Evolutionary conservation across 257 asterid species (phyloP).

Genomic region (Solanum gracilifrons): DNA sequence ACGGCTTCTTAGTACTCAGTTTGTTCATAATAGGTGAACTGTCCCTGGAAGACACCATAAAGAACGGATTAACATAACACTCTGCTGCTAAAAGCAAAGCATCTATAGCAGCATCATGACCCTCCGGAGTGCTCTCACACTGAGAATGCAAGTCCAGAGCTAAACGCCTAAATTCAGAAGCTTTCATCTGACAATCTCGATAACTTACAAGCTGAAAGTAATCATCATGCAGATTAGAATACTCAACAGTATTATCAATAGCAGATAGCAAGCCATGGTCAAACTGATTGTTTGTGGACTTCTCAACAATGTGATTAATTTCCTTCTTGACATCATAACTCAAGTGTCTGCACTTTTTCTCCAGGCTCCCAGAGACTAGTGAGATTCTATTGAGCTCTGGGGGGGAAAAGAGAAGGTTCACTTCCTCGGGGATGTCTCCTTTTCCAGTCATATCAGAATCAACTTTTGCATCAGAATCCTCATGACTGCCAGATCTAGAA

Average conservation of each 20-base stretch:
- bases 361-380: conserved; percentile 44
- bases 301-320: conserved; percentile 16
- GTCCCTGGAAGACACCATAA: conserved; percentile 48
- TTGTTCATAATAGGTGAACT: conserved; percentile 24
- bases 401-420: conserved; percentile 78
- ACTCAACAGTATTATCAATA: conserved; percentile 31
- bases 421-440: conserved; percentile 64
- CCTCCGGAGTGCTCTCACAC: conserved; percentile 49
- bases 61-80: conserved; percentile 82
- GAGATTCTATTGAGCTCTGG: conserved; percentile 56
- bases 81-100: conserved; percentile 95
- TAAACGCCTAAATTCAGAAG: conserved; percentile 85
- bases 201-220: conserved; percentile 67
- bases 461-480: conserved; percentile 46
- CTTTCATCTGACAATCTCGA: conserved; percentile 77
- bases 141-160: conserved; percentile 72
- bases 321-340: conserved; percentile 27
- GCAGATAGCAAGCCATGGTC: conserved; percentile 10
- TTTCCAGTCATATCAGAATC: conserved; percentile 30
- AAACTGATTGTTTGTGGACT: conserved; percentile 19
- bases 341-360: conserved; percentile 28
- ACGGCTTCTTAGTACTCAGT: conserved; percentile 16
- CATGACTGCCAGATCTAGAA: conserved; percentile 40
- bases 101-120: conserved; percentile 71
- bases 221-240: conserved; percentile 49